Evolutionary conservation across 2,329 filamentous ascomycete genomes (phyloP), one percentile per base, ranked within the genome.

Genomic region (Exophiala spinifera): DNA sequence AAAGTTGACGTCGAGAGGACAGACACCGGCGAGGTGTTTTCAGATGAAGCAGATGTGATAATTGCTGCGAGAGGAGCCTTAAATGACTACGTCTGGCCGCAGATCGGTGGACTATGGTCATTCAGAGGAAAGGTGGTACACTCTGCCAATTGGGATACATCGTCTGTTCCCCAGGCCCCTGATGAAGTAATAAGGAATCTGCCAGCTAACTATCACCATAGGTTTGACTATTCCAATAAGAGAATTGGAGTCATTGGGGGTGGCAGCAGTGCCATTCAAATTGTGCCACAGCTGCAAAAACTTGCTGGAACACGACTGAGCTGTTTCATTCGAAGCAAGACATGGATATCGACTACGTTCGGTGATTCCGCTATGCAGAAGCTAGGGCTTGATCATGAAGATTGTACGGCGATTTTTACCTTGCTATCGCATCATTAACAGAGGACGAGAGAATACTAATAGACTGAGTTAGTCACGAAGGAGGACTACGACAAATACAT

Each of bases 21-120:
- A 6, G 37, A 37, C 48, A 51, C 44, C 7, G 44, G 51, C 11
- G 33, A 53, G 6, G 48, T 10, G 31, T 49, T 53, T 20, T 31
- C 37, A 8, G 49, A 53, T 20, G 31, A 34, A n/a, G 49, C 37
- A 10, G 48, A 53, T 34, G 11, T 51, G 23, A 15, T 84, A 11
- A 70, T 83, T 17, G 79, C 76, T 10, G 81, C 77, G 1, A 79
- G 83, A 25, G 81, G 82, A 1, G 78, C 82, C 60, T 66, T 84
- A 19, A 66, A 60, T 31, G 52, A 61, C 1, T 64, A 55, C 56
- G 51, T 36, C n/a, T 62, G 56, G 57, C 64, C 64, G 3, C 61
- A 67, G 15, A 67, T 68, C 54, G 36, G 14, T 19, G 55, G 55
- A 6, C 40, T 53, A 4, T 66, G 69, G 23, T 59, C 43, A 0